Conservation (phyloP, 805 yeast species). For the Suhomyces vadensis region DNA sequence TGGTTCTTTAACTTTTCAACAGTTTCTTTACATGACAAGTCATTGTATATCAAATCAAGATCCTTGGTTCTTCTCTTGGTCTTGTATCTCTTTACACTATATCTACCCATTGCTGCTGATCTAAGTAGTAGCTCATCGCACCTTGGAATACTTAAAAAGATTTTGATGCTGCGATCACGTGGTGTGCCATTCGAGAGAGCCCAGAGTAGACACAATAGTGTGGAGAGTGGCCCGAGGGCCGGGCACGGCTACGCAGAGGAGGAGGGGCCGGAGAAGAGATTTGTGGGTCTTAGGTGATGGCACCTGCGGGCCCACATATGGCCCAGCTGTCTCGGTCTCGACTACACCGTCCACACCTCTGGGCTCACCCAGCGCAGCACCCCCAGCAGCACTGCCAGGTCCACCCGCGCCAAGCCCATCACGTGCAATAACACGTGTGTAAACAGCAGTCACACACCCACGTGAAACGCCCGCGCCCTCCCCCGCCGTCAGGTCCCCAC, state of each 20-base stretch:
- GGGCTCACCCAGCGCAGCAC: too few species aligned
- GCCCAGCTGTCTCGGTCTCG: too few species aligned
- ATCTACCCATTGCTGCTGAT: conserved; percentile 68
- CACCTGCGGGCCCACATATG: too few species aligned
- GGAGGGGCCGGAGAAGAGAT: too few species aligned
- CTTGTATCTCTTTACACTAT: conserved; percentile 82
- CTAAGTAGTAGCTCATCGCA: conserved; percentile 2
- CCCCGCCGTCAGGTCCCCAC: not conserved
- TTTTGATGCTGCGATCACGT: not conserved
- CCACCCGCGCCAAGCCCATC: not conserved
- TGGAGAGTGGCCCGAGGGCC: too few species aligned
- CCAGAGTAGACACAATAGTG: too few species aligned
- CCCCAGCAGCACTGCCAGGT: too few species aligned
- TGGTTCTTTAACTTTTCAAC: conserved; percentile 72
- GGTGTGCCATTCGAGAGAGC: too few species aligned
- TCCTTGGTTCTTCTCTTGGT: conserved; percentile 87
- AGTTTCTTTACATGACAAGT: conserved; percentile 63
- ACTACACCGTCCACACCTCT: too few species aligned
- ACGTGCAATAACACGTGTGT: not conserved
- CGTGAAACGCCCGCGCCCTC: not conserved
- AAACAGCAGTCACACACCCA: conserved; percentile 6
- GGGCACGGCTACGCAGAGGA: too few species aligned
- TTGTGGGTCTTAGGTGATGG: too few species aligned
- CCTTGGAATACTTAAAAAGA: not conserved
- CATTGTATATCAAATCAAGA: conserved; percentile 78